Percentiles rank a stretch among this genome's conserved stretches.
Conservation (phyloP, 768 basidiomycete genomes). For the Boletus vinaceobasis region DNA sequence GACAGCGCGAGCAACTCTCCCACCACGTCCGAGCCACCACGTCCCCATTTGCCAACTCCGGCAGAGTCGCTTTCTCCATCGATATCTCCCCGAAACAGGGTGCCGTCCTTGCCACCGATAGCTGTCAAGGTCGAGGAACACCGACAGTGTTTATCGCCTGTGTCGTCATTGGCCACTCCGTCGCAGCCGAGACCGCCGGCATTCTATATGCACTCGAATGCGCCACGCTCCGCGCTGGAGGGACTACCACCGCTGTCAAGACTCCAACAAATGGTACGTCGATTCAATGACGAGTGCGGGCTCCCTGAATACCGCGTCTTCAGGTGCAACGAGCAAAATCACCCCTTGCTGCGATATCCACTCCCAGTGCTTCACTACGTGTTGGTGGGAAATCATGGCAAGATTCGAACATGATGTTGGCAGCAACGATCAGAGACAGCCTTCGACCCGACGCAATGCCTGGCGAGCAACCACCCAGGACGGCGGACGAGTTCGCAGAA, state of each 20-base stretch:
- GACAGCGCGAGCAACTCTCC: conserved; percentile 17
- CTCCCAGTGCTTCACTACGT: neutral
- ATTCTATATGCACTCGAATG: neutral
- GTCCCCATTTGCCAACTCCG: conserved; percentile 29
- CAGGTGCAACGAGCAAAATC: neutral
- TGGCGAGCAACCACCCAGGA: conserved; percentile 14
- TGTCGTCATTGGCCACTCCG: neutral
- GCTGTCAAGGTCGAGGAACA: conserved; percentile 27
- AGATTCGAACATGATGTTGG: conserved; percentile 2
- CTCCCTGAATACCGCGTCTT: neutral
- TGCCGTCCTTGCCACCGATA: conserved; percentile 30
- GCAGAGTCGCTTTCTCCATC: conserved; percentile 24
- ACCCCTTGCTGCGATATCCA: neutral
- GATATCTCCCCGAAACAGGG: conserved; percentile 7
- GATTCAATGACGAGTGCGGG: neutral
- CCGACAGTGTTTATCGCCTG: neutral
- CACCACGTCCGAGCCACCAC: conserved; percentile 2
- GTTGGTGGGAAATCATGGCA: neutral
- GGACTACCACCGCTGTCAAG: conserved; percentile 4
- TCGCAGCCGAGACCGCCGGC: neutral
- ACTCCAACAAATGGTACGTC: conserved; percentile 5
- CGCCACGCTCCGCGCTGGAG: neutral
- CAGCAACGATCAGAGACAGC: conserved; percentile 11
- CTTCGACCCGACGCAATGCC: neutral
- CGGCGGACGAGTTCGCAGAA: conserved; percentile 19